Evolutionary conservation across 371 early-diverging fungal genomes (phyloP), one percentile per base, ranked within the genome.

Genomic region (Basidiobolus meristosporus): DNA sequence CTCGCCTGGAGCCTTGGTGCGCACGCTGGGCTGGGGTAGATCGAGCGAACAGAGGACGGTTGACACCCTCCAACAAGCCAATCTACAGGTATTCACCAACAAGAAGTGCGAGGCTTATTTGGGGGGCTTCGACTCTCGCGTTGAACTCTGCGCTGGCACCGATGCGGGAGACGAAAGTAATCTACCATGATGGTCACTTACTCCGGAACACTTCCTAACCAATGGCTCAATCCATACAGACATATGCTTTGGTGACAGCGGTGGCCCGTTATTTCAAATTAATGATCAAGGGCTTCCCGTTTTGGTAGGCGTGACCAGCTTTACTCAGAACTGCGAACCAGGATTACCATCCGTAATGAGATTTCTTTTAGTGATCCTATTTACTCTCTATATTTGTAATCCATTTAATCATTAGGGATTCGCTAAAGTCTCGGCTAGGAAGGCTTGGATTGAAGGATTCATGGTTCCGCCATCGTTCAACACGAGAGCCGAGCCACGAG

Each of bases 161-260:
- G 34, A 41, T 7, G 42, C 34, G 7, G 34, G 34, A 21, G 26
- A 26, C 26, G 26, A 26, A 9, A 26, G 26, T 26, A 26, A 26
- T 26, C n/a, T n/a, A n/a, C n/a, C n/a, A n/a, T n/a, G n/a, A n/a
- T n/a, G n/a, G n/a, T n/a, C n/a, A n/a, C n/a, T n/a, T n/a, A n/a
- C n/a, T n/a, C n/a, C n/a, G n/a, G n/a, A n/a, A n/a, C n/a, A n/a
- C n/a, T 26, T 26, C 26, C 26, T 26, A 26, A 26, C 26, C 26
- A 26, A 9, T 26, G 9, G n/a, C n/a, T n/a, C n/a, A n/a, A n/a
- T n/a, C 26, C 9, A 26, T 26, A 31, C 21, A 20, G 42, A 41
- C 22, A 17, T 34, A 3, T 41, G 42, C 15, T 34, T 33, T 21
- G 42, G 35, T 34, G 42, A 41, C 17, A 33, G 34, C n/a, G 42